Evolutionary conservation across 805 yeast genomes (phyloP).

Genomic region (Candida hungchunana): DNA sequence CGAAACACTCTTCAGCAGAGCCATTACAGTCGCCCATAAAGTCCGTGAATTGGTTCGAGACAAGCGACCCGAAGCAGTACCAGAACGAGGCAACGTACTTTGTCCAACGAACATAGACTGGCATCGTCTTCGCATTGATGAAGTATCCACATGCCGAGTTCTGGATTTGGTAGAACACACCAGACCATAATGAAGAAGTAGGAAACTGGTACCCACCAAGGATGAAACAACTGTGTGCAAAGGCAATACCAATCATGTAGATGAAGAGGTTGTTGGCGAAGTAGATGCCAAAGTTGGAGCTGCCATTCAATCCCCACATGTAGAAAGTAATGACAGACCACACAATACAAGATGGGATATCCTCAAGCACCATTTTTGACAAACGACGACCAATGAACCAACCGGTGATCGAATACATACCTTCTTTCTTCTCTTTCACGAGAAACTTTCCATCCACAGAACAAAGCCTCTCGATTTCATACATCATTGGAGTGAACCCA

Average conservation of each 20-base stretch:
- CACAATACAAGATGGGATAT: slow-evolving; percentile 54
- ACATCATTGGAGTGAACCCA: slow-evolving; percentile 50
- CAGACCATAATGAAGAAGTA: slow-evolving; percentile 16
- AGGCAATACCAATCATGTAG: slow-evolving; percentile 51
- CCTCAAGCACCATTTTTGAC: slow-evolving; percentile 65
- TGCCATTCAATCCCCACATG: slow-evolving; percentile 66
- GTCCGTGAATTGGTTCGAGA: slow-evolving; percentile 61
- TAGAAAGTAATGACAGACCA: slow-evolving; percentile 64
- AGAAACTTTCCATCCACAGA: slow-evolving; percentile 48
- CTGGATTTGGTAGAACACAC: slow-evolving; percentile 39
- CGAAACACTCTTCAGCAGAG: slow-evolving; percentile 43
- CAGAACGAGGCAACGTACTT: slow-evolving; percentile 73
- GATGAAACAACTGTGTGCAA: slow-evolving; percentile 39
- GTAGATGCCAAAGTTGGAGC: slow-evolving; percentile 52
- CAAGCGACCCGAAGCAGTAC: slow-evolving; percentile 70
- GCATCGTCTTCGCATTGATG: slow-evolving; percentile 67
- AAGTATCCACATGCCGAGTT: slow-evolving; percentile 80
- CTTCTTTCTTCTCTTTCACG: slow-evolving; percentile 37
- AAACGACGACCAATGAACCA: slow-evolving; percentile 43
- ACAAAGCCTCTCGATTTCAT: slow-evolving; percentile 57
- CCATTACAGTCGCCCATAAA: slow-evolving; percentile 64
- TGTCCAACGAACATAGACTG: slow-evolving; percentile 84
- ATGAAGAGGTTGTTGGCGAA: slow-evolving; percentile 55
- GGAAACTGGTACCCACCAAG: slow-evolving; percentile 20
- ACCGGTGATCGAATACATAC: slow-evolving; percentile 18